A percentile compares a stretch with the other conserved stretches of the same genome.
phyloP scores from a whole-genome alignment of 441 rosid genomes.

The Syzygium malaccense region DNA sequence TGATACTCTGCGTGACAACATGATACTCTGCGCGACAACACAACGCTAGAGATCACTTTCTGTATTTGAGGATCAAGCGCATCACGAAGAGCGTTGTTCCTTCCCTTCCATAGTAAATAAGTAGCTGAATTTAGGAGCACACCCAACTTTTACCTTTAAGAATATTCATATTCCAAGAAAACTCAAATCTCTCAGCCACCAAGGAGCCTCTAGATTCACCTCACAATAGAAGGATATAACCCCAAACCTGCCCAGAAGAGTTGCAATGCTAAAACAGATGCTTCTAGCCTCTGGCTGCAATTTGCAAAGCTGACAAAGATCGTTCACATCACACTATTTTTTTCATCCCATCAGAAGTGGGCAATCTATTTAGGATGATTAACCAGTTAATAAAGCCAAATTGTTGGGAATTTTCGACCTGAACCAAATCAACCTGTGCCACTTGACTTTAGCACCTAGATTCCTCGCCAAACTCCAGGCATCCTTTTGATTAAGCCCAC shows the following conservation, averaged over 20 bases:
- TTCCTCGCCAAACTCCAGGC: neutral
- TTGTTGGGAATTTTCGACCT: neutral
- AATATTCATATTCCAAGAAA: neutral
- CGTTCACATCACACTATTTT: neutral
- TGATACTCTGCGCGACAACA: neutral
- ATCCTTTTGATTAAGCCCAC: neutral
- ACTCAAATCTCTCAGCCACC: neutral
- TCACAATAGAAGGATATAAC: neutral
- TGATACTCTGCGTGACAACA: neutral
- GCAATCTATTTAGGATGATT: neutral
- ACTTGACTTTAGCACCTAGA: neutral
- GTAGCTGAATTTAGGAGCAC: neutral
- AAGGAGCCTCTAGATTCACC: neutral
- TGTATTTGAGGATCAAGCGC: neutral
- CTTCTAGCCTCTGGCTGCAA: neutral
- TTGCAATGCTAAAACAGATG: neutral
- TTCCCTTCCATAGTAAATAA: neutral
- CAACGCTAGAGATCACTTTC: neutral
- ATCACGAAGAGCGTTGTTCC: neutral
- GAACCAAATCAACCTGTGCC: neutral
- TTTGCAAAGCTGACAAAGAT: neutral
- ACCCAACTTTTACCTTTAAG: neutral
- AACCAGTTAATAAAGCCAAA: neutral
- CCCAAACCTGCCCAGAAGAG: neutral
- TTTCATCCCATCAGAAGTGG: neutral